phyloP scores from a whole-genome alignment of 129 eudicot species.

The Pittosporum tobira region DNA sequence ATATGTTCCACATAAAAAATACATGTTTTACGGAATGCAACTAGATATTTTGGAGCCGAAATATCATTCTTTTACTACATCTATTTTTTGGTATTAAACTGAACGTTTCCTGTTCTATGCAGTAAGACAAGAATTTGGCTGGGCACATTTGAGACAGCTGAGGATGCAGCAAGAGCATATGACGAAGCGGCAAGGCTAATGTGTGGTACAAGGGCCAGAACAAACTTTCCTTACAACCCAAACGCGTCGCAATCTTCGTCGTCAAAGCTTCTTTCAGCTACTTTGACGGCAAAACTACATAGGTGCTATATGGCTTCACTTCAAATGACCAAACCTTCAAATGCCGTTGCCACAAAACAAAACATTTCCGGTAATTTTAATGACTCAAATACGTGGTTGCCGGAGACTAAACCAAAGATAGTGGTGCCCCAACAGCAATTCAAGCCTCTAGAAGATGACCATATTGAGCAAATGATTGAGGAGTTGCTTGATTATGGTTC shows the following conservation, averaged over 20 bases:
- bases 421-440: constrained; percentile 26
- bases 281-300: constrained; percentile 65
- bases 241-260: constrained; percentile 33
- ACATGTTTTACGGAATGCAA: too few species aligned
- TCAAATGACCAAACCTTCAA: constrained; percentile 49
- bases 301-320: constrained; percentile 73
- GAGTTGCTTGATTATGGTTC: constrained; percentile 87
- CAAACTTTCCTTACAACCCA: constrained; percentile 71
- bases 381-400: constrained; percentile 20
- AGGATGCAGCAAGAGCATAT: constrained; percentile 81
- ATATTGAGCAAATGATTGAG: constrained; percentile 88
- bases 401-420: constrained; percentile 28
- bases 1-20: too few species aligned
- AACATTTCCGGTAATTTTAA: constrained; percentile 10
- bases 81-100: neutral
- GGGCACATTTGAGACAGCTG: constrained; percentile 81
- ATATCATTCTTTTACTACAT: neutral
- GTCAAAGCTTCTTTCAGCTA: constrained; percentile 64
- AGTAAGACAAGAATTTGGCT: constrained; percentile 86
- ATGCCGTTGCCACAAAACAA: neutral
- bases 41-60: neutral
- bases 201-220: constrained; percentile 72
- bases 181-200: constrained; percentile 89
- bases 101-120: neutral
- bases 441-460: constrained; percentile 70